These are phyloP conservation scores for Crepidotus sp. DNA, from an alignment of 1,284 basidiomycete species.

Conservation along the genomic window DNA sequence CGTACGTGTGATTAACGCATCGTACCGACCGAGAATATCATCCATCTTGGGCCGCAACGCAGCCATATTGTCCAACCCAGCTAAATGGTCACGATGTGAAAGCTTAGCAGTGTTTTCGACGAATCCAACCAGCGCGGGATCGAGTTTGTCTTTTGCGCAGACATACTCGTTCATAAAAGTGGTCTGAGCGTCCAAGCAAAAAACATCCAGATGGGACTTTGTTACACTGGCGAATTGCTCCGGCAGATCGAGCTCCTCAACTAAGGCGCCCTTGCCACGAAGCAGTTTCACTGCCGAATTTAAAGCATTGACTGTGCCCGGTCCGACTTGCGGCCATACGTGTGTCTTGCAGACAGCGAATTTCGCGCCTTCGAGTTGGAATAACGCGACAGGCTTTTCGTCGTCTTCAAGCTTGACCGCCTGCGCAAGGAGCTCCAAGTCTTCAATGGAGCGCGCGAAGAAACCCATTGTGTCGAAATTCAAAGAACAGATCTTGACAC, in stretches of 20 bases:
- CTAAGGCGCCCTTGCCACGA: constrained; percentile 13
- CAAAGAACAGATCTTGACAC: constrained; percentile 16
- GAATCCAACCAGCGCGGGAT: constrained; percentile 9
- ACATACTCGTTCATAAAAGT: constrained; percentile 17
- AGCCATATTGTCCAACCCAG: constrained; percentile 16
- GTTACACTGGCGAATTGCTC: constrained; percentile 13
- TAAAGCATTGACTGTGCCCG: constrained; percentile 17
- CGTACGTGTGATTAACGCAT: constrained; percentile 17
- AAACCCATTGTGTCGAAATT: constrained; percentile 19
- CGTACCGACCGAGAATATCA: constrained; percentile 14
- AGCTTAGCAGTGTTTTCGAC: constrained; percentile 13
- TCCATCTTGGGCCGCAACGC: constrained; percentile 17
- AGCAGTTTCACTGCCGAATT: constrained; percentile 12
- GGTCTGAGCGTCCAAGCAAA: constrained; percentile 11
- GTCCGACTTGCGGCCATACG: constrained; percentile 17
- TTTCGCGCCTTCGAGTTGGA: constrained; percentile 13
- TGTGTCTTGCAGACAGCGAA: constrained; percentile 19
- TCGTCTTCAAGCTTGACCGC: constrained; percentile 16
- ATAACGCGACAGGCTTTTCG: constrained; percentile 1
- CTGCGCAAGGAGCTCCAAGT: constrained; percentile 19
- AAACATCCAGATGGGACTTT: constrained; percentile 1
- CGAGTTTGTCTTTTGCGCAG: constrained; percentile 15
- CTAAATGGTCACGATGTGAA: constrained; percentile 11
- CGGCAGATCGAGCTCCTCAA: constrained; percentile 18
- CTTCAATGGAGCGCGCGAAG: constrained; percentile 15